Percentiles rank a stretch among this genome's conserved stretches.
phyloP scores from a whole-genome alignment of 306 rosid species.

The Inga laurina region DNA sequence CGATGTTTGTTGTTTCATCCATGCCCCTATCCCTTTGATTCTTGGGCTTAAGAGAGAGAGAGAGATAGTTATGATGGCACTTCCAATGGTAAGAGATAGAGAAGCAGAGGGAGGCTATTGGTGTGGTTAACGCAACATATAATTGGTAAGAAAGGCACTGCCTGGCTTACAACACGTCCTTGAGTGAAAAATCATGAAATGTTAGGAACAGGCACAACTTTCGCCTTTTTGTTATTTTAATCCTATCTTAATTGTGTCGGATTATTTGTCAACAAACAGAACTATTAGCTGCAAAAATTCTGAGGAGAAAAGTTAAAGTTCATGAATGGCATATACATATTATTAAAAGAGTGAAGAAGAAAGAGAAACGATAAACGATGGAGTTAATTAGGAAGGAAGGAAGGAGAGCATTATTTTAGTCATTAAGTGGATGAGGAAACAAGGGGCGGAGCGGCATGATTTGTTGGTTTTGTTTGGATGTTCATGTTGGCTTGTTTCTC shows the following conservation, averaged over 20 bases:
- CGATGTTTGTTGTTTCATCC: not conserved
- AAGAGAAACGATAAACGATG: not conserved
- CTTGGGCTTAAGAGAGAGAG: not conserved
- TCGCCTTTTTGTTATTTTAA: not conserved
- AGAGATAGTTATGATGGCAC: not conserved
- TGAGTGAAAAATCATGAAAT: conserved; percentile 31
- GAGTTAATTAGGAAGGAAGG: conserved; percentile 5
- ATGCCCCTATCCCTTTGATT: not conserved
- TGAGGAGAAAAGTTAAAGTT: not conserved
- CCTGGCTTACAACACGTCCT: conserved; percentile 32
- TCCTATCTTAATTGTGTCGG: not conserved
- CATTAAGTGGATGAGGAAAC: not conserved
- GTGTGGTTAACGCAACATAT: conserved; percentile 13
- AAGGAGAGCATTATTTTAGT: not conserved
- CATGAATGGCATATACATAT: not conserved
- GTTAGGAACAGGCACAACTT: not conserved
- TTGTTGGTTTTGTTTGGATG: not conserved
- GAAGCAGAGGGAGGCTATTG: conserved; percentile 20
- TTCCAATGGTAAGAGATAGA: not conserved
- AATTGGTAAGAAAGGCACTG: conserved; percentile 47
- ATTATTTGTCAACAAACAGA: not conserved
- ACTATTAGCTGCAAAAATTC: not conserved
- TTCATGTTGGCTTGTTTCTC: not conserved
- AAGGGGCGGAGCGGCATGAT: conserved; percentile 31
- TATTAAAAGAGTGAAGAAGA: not conserved